Evolutionary conservation across 495 filamentous ascomycete genomes (phyloP).

Genomic region (Aspergillus indologenus): DNA sequence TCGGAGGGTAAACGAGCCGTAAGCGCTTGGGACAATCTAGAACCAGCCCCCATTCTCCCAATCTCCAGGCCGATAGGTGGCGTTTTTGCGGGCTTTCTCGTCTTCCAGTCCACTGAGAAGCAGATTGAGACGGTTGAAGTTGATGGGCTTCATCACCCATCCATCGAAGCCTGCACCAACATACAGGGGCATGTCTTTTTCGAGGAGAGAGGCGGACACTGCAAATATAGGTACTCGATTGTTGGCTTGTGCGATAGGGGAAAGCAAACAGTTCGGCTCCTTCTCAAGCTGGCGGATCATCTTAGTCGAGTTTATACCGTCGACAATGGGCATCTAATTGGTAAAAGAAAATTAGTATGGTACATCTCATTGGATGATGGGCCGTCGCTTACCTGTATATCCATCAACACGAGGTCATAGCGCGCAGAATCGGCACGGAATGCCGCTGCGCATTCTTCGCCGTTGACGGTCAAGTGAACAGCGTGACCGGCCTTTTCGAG

Average conservation of each 20-base stretch:
- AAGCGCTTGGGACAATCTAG: not conserved
- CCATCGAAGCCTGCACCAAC: slow-evolving; percentile 84
- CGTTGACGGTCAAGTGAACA: slow-evolving; percentile 73
- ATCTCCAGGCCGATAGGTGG: slow-evolving; percentile 56
- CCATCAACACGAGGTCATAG: slow-evolving; percentile 93
- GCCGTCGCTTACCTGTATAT: slow-evolving; percentile 71
- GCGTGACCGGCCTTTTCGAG: slow-evolving; percentile 76
- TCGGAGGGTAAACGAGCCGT: not conserved
- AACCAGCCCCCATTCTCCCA: slow-evolving; percentile 78
- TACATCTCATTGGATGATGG: not conserved
- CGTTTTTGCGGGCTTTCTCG: slow-evolving; percentile 40
- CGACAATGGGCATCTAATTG: slow-evolving; percentile 85
- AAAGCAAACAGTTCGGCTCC: slow-evolving; percentile 48
- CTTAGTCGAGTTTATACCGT: slow-evolving; percentile 78
- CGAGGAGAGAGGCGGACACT: slow-evolving; percentile 81
- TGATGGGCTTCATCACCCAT: slow-evolving; percentile 78
- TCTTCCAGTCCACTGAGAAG: slow-evolving; percentile 60
- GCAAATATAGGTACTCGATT: slow-evolving; percentile 76
- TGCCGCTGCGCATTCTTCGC: slow-evolving; percentile 75
- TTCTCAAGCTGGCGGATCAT: slow-evolving; percentile 73
- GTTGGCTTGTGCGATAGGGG: slow-evolving; percentile 28
- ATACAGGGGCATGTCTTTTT: slow-evolving; percentile 66
- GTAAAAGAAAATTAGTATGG: slow-evolving; percentile 11
- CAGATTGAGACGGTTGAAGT: slow-evolving; percentile 60
- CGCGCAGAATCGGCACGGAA: slow-evolving; percentile 56